Evolutionary conservation across 1,139 yeast genomes (phyloP), one percentile per base, ranked within the genome.

Genomic region (Suhomyces yuchorum): DNA sequence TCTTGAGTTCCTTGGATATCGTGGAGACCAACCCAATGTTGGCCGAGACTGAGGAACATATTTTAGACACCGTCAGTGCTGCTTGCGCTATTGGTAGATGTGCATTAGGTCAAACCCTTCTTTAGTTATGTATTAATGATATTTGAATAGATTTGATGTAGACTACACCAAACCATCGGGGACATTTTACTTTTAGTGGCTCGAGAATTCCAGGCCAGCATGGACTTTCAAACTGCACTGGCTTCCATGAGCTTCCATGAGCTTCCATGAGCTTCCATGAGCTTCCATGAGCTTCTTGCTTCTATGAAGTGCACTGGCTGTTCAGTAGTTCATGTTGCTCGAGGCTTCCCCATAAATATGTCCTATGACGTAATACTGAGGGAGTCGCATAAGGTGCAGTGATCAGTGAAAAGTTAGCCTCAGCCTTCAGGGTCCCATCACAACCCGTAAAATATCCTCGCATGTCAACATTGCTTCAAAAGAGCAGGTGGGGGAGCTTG

Each of bases 21-120:
- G 98, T 93, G 32, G 99, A 93, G 70, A 87, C 92, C 56, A 93
- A 93, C 70, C 99, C 99, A 43, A 79, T 82, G 51, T 78, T 93
- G 59, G 97, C 95, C n/a, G 83, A 82, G 32, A 78, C 81, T 49
- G 96, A 89, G 54, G 73, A 75, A 47, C 95, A 90, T 58, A 83
- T 88, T 17, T 71, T 84, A 48, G 96, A 91, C 63, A 93, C 99
- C 3, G 89, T 92, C 35, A 80, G 87, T 54, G 88, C 96, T 12
- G 97, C 97, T 12, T 81, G 95, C 59, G 93, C 97, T 39, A 80
- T 93, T 52, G 95, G 95, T 47, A 83, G 96, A 68, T 91, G 97
- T 73, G 97, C 97, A 1, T 70, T 93, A 57, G 99, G 99, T 47
- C 96, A 93, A 66, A 87, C 96, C 3, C 71, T 92, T 51, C 71